Evolutionary conservation across 1,284 basidiomycete genomes (phyloP).

Genomic region (Ceraceosorus bombacis): DNA sequence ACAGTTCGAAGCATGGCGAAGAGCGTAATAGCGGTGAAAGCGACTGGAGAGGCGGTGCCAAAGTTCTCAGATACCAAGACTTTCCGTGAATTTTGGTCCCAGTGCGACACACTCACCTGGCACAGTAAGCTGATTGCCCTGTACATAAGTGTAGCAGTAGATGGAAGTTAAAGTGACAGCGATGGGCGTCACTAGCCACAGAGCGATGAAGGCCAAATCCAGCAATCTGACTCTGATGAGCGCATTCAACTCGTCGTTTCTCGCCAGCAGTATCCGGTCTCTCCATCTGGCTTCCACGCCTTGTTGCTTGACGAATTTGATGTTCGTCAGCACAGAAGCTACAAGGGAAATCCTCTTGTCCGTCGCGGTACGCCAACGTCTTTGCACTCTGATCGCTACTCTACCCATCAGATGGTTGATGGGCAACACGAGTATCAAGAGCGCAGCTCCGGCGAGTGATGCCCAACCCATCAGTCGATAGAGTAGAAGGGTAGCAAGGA

Average conservation of each 20-base stretch:
- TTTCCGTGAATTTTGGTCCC: not conserved
- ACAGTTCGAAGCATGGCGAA: conserved; percentile 26
- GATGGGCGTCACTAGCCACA: conserved; percentile 17
- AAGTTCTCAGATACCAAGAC: not conserved
- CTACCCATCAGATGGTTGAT: conserved; percentile 60
- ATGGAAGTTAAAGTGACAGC: conserved; percentile 7
- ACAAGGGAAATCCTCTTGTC: conserved; percentile 78
- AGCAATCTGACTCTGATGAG: conserved; percentile 20
- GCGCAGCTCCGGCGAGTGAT: conserved; percentile 21
- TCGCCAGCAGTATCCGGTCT: conserved; percentile 25
- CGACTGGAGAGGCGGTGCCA: conserved; percentile 2
- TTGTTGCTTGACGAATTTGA: conserved; percentile 67
- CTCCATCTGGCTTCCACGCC: conserved; percentile 31
- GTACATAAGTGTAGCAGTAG: conserved; percentile 28
- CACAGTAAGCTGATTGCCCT: conserved; percentile 21
- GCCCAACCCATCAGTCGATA: conserved; percentile 32
- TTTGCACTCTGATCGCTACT: conserved; percentile 65
- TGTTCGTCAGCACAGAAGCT: conserved; percentile 64
- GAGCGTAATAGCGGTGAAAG: conserved; percentile 31
- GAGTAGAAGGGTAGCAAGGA: conserved; percentile 25
- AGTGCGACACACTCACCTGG: conserved; percentile 6
- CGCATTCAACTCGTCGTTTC: conserved; percentile 40
- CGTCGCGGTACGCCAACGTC: conserved; percentile 61
- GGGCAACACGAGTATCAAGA: conserved; percentile 21
- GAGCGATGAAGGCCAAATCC: conserved; percentile 15